Conservation (phyloP, 306 rosid species). For the Cyamopsis tetragonoloba region DNA sequence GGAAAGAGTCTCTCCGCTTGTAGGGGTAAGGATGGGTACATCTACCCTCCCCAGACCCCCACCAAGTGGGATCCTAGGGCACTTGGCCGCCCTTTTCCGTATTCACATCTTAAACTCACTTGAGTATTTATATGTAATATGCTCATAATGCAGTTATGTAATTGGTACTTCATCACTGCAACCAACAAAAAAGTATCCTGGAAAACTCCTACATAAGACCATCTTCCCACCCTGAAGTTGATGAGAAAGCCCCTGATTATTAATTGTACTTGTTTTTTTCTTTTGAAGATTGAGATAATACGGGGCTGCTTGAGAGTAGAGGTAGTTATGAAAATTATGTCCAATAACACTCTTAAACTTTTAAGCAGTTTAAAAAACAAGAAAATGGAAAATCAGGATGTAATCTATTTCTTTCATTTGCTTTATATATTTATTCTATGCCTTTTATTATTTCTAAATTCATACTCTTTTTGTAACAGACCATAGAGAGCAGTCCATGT, state of each 20-base stretch:
- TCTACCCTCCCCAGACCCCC: no score
- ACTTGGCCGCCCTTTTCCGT: no score
- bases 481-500: constrained; percentile 86
- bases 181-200: neutral
- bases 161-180: constrained; percentile 1
- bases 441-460: constrained; percentile 19
- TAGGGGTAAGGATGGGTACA: no score
- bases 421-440: neutral
- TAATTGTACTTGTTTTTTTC: neutral
- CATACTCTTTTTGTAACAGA: constrained; percentile 52
- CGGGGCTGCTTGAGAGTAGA: neutral
- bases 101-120: constrained; percentile 3
- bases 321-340: neutral
- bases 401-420: constrained; percentile 18
- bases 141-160: neutral
- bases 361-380: constrained; percentile 11
- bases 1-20: no score
- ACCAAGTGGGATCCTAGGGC: no score
- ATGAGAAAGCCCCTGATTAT: neutral
- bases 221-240: neutral
- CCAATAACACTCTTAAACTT: constrained; percentile 3
- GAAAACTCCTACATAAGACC: neutral
- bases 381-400: constrained; percentile 23
- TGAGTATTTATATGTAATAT: neutral
- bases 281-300: neutral